Base-by-base conservation (phyloP, 495 filamentous ascomycete species). In the Tricharina praecox region DNA sequence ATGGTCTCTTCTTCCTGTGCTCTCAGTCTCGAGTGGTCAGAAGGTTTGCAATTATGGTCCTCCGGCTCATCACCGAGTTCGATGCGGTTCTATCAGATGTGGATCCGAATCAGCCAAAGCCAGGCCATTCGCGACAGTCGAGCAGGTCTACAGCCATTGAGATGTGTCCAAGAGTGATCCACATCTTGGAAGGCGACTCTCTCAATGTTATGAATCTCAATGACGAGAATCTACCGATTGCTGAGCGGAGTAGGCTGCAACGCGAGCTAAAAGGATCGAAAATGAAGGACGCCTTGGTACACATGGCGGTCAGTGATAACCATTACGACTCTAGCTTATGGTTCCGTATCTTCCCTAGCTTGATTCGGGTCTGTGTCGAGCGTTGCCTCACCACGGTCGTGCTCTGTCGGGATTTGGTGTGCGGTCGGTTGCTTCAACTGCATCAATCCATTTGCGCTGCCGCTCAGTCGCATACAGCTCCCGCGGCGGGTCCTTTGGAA, bases 1-100 rank as follows among this genome's bases (percentile, higher is more conserved):
- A 95, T 61, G 90, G 92, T 0, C 64, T 99, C n/a, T 96, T 99
- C 69, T 96, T 99, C 61, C 64, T 99, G 3, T 96, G 92, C 61
- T 96, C 90, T 0, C 92, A 95, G 51, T 95, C 90, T 8, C 72
- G 83, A 48, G 73, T 78, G 30, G 90, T 99, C 20, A 76, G 90
- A 26, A 72, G 82, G 33, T 88, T 88, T 60, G 92, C 90, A 1
- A 82, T 99, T 34, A 92, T 79, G 2, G 92, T 96, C 1, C 67
- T 99, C 15, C 81, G 85, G 3, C 69, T 95, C 23, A 84, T 99
- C 51, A 90, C 82, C 15, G 86, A 96, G 48, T 96, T 96, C 50
- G 92, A 99, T 56, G 78, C 72, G 1, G 88, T 85, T 4, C 70
- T 99, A 16, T 79, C 81, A 20, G 88, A 86, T 56, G 50, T 56